Evolutionary conservation across 2,329 filamentous ascomycete species (phyloP).

Genomic region (Cladophialophora exuberans): DNA sequence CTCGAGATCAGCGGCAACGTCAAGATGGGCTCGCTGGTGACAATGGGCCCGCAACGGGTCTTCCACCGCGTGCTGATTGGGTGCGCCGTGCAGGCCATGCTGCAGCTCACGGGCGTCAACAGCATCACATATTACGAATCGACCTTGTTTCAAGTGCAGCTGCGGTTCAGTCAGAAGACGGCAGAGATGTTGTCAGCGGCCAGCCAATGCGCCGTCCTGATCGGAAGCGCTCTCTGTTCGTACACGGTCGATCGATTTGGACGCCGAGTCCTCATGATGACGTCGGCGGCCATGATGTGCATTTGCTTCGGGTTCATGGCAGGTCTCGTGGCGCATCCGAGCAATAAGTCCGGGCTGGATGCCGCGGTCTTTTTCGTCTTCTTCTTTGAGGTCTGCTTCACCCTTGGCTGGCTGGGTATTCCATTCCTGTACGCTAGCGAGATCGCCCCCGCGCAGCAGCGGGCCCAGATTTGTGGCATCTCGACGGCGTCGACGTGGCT

Average conservation of each 20-base stretch:
- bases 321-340: conserved; percentile 8
- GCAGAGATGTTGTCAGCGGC: conserved; percentile 53
- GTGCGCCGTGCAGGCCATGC: conserved; percentile 62
- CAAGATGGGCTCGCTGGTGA: conserved; percentile 58
- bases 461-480: conserved; percentile 38
- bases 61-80: conserved; percentile 60
- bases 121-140: conserved; percentile 50
- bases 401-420: conserved; percentile 43
- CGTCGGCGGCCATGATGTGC: conserved; percentile 68
- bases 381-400: conserved; percentile 47
- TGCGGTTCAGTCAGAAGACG: conserved; percentile 43
- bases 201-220: conserved; percentile 46
- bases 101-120: conserved; percentile 50
- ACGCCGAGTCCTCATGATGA: conserved; percentile 72
- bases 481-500: conserved; percentile 38
- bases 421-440: conserved; percentile 42
- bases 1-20: conserved; percentile 54
- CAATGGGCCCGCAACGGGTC: conserved; percentile 59
- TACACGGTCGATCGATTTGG: conserved; percentile 50
- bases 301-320: conserved; percentile 66
- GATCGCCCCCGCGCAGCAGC: conserved; percentile 40
- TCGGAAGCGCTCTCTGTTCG: conserved; percentile 31
- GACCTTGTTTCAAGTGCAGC: conserved; percentile 46
- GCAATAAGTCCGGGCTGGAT: conserved; percentile 40
- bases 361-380: conserved; percentile 49